Percentiles rank a stretch among this genome's conserved stretches.
These are phyloP conservation scores for Zhuliangozyma blackwelliae DNA, from an alignment of 1,139 yeast species.

Conservation along the genomic window DNA sequence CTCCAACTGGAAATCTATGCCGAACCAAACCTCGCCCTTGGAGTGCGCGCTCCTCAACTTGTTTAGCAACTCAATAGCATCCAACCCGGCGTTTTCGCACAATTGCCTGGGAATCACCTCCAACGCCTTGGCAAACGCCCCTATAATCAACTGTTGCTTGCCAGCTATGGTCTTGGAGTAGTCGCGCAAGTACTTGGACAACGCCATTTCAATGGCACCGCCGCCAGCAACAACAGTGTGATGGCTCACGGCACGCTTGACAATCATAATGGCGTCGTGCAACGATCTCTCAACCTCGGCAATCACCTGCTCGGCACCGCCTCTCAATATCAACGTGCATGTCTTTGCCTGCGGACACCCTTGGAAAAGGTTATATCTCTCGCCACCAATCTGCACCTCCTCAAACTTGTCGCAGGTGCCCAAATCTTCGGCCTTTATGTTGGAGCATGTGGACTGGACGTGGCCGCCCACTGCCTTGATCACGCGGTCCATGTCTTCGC, in stretches of 20 bases:
- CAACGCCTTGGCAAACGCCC: constrained; percentile 89
- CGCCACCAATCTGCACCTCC: constrained; percentile 94
- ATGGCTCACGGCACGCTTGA: constrained; percentile 87
- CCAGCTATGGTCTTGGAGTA: constrained; percentile 87
- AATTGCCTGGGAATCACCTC: constrained; percentile 96
- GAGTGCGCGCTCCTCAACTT: constrained; percentile 91
- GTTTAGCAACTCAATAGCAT: constrained; percentile 88
- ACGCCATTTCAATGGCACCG: constrained; percentile 98
- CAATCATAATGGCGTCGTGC: constrained; percentile 98
- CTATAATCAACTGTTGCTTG: constrained; percentile 87
- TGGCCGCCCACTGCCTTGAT: constrained; percentile 93
- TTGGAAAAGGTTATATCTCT: constrained; percentile 84
- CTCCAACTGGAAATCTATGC: constrained; percentile 87
- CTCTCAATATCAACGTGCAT: constrained; percentile 88
- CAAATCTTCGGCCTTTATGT: constrained; percentile 59
- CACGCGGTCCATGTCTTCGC: constrained; percentile 89
- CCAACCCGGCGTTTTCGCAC: constrained; percentile 97
- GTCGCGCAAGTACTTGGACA: constrained; percentile 84
- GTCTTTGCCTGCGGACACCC: constrained; percentile 94
- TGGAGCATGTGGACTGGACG: constrained; percentile 85
- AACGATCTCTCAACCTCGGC: constrained; percentile 97
- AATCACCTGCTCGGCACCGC: constrained; percentile 98
- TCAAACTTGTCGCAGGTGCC: constrained; percentile 87
- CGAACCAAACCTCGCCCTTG: constrained; percentile 86
- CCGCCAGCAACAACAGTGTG: constrained; percentile 94